Percentiles rank a stretch among this genome's conserved stretches.
These are phyloP conservation scores for Rossbeevera mucosa DNA, from an alignment of 768 basidiomycete genomes.

Conservation along the genomic window DNA sequence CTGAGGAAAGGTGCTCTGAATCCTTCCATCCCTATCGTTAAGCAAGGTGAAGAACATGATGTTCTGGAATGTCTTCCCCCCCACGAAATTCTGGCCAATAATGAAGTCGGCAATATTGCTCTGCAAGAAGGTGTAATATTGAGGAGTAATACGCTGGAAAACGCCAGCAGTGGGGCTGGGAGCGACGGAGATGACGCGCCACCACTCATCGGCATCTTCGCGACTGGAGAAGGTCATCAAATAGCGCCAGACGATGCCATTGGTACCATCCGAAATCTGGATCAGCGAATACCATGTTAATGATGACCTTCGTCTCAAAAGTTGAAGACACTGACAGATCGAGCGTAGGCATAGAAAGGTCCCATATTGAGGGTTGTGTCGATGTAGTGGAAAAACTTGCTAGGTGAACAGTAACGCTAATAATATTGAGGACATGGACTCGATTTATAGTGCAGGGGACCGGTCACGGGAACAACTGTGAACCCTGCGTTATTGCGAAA, in stretches of 20 bases:
- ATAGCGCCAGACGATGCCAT: neutral
- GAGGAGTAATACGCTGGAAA: neutral
- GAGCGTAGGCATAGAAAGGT: neutral
- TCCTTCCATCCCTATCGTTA: neutral
- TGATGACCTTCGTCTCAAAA: neutral
- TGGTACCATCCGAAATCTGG: neutral
- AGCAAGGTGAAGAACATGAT: neutral
- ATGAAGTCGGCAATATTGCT: neutral
- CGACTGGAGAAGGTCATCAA: neutral
- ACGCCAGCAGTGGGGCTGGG: neutral
- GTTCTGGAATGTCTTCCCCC: neutral
- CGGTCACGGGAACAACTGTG: neutral
- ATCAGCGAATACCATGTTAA: neutral
- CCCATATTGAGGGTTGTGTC: neutral
- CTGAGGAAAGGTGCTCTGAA: neutral
- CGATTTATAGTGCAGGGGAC: neutral
- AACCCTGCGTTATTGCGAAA: neutral
- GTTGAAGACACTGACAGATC: neutral
- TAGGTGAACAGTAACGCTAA: neutral
- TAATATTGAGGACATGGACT: neutral
- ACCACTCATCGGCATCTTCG: neutral
- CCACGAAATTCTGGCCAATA: neutral
- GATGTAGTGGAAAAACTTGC: neutral
- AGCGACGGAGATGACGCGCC: neutral
- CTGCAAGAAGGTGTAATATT: neutral